A percentile compares a stretch with the other conserved stretches of the same genome.
Conservation (phyloP, 768 basidiomycete species). For the Tylopilus rubrobrunneus region DNA sequence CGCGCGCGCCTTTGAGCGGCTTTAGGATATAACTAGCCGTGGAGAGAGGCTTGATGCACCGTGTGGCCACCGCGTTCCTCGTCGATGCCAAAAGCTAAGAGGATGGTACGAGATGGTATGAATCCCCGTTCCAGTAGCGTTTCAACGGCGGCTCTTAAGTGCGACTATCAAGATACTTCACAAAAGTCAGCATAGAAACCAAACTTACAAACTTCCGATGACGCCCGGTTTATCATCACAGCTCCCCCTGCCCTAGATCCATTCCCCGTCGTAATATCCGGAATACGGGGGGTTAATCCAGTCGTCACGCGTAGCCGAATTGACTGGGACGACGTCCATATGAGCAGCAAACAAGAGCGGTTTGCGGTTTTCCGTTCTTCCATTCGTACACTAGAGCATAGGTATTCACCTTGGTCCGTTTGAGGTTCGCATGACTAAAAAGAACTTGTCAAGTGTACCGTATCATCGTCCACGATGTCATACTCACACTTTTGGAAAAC, state of each 20-base stretch:
- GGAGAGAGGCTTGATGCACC: conserved; percentile 23
- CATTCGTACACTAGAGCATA: conserved; percentile 59
- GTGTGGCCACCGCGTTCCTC: conserved; percentile 40
- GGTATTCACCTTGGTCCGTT: conserved; percentile 54
- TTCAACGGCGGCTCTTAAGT: conserved; percentile 25
- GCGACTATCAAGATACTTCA: not conserved
- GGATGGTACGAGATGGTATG: conserved; percentile 27
- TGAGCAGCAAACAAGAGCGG: conserved; percentile 33
- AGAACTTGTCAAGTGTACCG: not conserved
- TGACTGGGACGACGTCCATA: too few relatives aligned
- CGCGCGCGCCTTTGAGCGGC: conserved; percentile 36
- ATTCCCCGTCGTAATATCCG: conserved; percentile 42
- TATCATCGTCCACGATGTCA: not conserved
- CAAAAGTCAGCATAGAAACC: not conserved
- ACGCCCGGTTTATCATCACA: conserved; percentile 42
- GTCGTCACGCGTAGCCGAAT: conserved; percentile 10
- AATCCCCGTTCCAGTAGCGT: conserved; percentile 14
- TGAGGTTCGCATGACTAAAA: conserved; percentile 42
- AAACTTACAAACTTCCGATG: conserved; percentile 33
- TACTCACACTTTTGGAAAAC: conserved; percentile 61
- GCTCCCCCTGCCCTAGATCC: conserved; percentile 47
- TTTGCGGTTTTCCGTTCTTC: conserved; percentile 49
- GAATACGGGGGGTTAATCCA: conserved; percentile 52
- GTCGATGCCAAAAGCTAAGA: conserved; percentile 40
- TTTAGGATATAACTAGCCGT: not conserved